Conservation (phyloP, 2,329 filamentous ascomycete species). For the Calonectria hongkongensis region DNA sequence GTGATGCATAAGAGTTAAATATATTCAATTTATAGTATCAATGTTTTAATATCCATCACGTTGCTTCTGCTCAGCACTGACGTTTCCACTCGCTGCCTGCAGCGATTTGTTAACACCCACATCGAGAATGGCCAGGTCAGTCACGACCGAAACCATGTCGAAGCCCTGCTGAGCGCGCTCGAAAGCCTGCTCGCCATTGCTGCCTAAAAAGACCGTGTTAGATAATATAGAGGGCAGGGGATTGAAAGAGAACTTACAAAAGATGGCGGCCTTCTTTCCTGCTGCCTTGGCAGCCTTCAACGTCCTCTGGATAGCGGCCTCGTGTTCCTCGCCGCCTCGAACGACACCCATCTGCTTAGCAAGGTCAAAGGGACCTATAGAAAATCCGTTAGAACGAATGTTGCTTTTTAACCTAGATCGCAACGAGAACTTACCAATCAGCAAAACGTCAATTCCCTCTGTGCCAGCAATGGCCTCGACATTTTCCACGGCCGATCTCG, state of each 20-base stretch:
- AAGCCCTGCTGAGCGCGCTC: constrained; percentile 31
- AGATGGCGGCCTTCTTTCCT: constrained; percentile 38
- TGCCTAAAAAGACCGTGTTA: constrained; percentile 8
- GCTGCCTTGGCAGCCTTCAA: constrained; percentile 30
- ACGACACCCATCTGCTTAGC: constrained; percentile 37
- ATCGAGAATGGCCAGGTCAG: constrained; percentile 18
- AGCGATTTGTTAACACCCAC: constrained; percentile 17
- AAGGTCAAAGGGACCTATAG: constrained; percentile 35
- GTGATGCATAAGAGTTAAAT: neutral
- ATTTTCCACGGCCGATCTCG: constrained; percentile 35
- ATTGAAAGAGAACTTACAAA: constrained; percentile 24
- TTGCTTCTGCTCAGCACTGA: constrained; percentile 6
- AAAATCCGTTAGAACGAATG: neutral
- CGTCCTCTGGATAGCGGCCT: constrained; percentile 34
- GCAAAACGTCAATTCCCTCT: constrained; percentile 32
- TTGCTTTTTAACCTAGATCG: neutral
- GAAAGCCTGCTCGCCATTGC: constrained; percentile 26
- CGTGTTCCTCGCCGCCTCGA: constrained; percentile 35
- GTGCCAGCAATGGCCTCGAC: constrained; percentile 35
- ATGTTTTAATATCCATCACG: constrained; percentile 27
- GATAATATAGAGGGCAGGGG: neutral
- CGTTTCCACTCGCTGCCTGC: constrained; percentile 22
- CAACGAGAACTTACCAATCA: constrained; percentile 30
- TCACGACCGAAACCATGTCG: constrained; percentile 39
- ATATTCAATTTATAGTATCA: neutral